Percentiles rank a stretch among this genome's conserved stretches.
Conservation (phyloP, 495 filamentous ascomycete genomes). For the Tetracladium marchalianum region DNA sequence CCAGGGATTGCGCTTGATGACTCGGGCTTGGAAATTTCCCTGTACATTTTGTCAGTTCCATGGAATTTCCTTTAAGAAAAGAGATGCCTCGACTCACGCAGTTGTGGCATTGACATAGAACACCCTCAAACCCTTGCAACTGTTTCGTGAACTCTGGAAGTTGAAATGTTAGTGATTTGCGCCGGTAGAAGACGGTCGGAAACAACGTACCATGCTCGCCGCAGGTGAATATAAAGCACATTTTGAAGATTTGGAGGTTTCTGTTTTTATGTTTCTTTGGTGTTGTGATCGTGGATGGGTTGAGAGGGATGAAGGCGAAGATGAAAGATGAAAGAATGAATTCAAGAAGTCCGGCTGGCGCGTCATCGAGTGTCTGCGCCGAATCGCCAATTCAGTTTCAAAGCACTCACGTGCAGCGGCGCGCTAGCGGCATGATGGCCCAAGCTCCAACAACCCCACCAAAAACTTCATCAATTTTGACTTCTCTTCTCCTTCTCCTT, state of each 20-base stretch:
- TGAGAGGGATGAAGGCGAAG: too few species aligned
- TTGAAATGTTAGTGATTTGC: neutral
- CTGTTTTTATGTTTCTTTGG: neutral
- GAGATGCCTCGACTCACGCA: constrained; percentile 22
- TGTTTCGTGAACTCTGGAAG: constrained; percentile 35
- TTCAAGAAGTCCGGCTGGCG: too few species aligned
- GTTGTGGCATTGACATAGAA: constrained; percentile 45
- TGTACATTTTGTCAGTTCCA: constrained; percentile 3
- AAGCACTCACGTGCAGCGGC: too few species aligned
- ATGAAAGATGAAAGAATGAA: too few species aligned
- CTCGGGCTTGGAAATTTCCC: constrained; percentile 40
- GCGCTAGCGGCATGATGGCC: too few species aligned
- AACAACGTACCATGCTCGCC: constrained; percentile 37
- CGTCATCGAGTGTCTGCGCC: too few species aligned
- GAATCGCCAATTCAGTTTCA: too few species aligned
- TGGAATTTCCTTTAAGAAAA: neutral
- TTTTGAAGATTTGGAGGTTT: constrained; percentile 12
- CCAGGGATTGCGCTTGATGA: constrained; percentile 44
- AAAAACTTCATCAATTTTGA: neutral
- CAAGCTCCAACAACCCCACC: neutral
- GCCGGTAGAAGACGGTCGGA: neutral
- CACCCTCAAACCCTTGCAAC: constrained; percentile 41
- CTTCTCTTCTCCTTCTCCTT: constrained; percentile 28
- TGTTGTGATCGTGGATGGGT: too few species aligned
- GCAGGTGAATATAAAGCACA: constrained; percentile 50